Evolutionary conservation across 495 filamentous ascomycete genomes (phyloP).

Genomic region (Talaromyces stipitatus): DNA sequence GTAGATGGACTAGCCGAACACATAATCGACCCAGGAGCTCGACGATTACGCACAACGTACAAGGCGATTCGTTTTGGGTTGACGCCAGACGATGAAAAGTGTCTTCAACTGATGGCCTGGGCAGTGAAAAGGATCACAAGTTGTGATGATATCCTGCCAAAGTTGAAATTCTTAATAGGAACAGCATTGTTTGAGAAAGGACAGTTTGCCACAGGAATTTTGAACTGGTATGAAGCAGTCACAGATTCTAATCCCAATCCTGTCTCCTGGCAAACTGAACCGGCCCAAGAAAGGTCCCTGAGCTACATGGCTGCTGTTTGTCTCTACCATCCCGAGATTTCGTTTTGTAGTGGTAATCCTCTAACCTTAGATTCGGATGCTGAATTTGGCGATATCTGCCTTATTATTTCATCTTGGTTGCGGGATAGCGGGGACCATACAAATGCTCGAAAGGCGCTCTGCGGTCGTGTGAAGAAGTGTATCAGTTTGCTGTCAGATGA

Average conservation of each 20-base stretch:
- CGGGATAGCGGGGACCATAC: neutral
- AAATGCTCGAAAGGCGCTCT: neutral
- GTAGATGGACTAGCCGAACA: too few relatives aligned
- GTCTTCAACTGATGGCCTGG: neutral
- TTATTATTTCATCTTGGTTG: neutral
- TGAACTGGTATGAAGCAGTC: neutral
- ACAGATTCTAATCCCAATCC: too few relatives aligned
- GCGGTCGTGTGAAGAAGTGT: neutral
- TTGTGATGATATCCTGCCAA: too few relatives aligned
- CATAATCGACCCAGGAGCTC: too few relatives aligned
- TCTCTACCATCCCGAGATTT: neutral
- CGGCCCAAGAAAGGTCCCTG: too few relatives aligned
- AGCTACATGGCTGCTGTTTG: neutral
- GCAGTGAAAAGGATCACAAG: too few relatives aligned
- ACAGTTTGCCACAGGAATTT: neutral
- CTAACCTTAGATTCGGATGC: neutral
- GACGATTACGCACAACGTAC: too few relatives aligned
- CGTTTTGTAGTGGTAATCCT: neutral
- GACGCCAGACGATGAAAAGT: neutral
- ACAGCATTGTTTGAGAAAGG: neutral
- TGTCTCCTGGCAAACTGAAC: too few relatives aligned
- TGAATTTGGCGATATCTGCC: neutral
- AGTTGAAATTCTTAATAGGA: too few relatives aligned
- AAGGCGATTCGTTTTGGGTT: neutral
- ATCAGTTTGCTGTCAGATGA: neutral